Conservation (phyloP, 73 alveolate species). For the Paraurostyla sp. region DNA sequence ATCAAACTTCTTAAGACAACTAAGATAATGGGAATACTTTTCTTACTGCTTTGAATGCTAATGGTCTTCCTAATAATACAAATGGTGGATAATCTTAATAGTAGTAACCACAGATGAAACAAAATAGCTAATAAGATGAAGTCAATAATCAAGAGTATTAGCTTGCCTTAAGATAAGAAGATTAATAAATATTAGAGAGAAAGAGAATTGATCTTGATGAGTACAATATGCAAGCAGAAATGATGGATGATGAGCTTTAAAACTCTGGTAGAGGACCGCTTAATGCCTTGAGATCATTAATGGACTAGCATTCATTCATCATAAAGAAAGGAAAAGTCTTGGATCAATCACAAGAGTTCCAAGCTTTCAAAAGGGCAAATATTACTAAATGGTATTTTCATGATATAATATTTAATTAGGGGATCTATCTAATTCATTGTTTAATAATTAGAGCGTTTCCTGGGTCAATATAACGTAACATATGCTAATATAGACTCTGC, state of each 20-base stretch:
- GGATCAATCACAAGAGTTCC: slow-evolving; percentile 77
- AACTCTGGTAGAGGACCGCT: not conserved
- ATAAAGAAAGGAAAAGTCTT: slow-evolving; percentile 77
- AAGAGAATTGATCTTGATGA: slow-evolving; percentile 36
- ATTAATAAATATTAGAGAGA: slow-evolving; percentile 1
- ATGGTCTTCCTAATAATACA: too few species aligned
- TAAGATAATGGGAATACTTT: too few species aligned
- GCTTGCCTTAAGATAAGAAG: slow-evolving; percentile 36
- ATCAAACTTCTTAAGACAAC: too few species aligned
- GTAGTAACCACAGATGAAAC: too few species aligned
- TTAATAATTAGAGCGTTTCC: slow-evolving; percentile 67
- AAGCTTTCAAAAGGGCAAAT: slow-evolving; percentile 76
- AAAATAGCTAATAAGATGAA: too few species aligned
- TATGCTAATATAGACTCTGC: slow-evolving; percentile 78
- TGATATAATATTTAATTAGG: too few species aligned
- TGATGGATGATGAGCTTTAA: slow-evolving; percentile 21
- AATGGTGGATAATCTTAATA: not conserved
- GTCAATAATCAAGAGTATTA: not conserved
- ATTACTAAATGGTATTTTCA: slow-evolving; percentile 77
- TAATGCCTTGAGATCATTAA: not conserved
- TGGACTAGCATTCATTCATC: slow-evolving; percentile 57
- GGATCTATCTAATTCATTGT: slow-evolving; percentile 72
- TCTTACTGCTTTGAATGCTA: too few species aligned
- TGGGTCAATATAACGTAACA: slow-evolving; percentile 70
- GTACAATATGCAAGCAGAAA: not conserved